Conservation (phyloP, 2,329 filamentous ascomycete species). For the Paracoccidioides lutzii region DNA sequence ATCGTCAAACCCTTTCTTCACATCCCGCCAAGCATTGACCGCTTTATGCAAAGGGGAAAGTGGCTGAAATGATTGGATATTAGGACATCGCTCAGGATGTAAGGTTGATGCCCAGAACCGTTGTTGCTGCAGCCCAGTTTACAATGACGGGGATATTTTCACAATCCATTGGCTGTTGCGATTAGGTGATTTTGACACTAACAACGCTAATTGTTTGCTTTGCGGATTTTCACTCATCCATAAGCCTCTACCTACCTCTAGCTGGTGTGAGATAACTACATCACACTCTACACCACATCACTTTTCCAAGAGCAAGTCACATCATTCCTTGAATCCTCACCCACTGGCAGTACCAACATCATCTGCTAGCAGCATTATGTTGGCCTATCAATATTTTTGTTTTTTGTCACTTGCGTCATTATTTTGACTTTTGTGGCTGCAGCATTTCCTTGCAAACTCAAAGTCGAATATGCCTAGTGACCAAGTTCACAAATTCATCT, state of each 20-base stretch:
- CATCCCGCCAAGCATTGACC: not conserved
- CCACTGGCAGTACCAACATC: not conserved
- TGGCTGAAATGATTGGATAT: slow-evolving; percentile 31
- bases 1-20: not conserved
- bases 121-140: slow-evolving; percentile 18
- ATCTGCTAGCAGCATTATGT: not conserved
- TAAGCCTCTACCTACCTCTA: slow-evolving; percentile 12
- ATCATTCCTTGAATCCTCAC: not conserved
- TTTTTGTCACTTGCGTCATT: not conserved
- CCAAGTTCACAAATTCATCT: not conserved
- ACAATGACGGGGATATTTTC: slow-evolving; percentile 15
- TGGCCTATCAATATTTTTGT: slow-evolving; percentile 1
- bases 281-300: slow-evolving; percentile 22
- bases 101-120: slow-evolving; percentile 7
- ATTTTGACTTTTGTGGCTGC: not conserved
- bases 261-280: slow-evolving; percentile 1
- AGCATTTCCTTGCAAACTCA: not conserved
- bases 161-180: slow-evolving; percentile 28
- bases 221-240: slow-evolving; percentile 30
- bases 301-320: slow-evolving; percentile 15
- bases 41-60: slow-evolving; percentile 9
- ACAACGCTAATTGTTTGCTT: slow-evolving; percentile 26
- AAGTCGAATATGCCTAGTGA: slow-evolving; percentile 8
- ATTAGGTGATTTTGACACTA: slow-evolving; percentile 27
- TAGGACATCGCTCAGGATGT: slow-evolving; percentile 5